Base-by-base conservation (phyloP, 805 yeast species). In the Torulaspora delbrueckii region DNA sequence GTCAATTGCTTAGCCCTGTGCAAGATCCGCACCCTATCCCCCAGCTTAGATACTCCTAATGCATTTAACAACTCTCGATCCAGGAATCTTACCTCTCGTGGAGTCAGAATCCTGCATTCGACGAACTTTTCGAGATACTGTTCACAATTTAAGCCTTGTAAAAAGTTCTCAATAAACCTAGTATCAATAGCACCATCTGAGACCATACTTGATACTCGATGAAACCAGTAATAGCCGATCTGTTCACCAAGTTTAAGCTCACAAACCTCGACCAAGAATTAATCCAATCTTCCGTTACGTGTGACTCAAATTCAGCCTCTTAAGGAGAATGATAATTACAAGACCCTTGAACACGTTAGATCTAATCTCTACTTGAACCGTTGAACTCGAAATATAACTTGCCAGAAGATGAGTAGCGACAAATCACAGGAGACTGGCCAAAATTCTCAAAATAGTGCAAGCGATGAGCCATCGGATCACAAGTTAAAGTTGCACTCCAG, bases 11-110 rank as follows among this genome's bases (percentile, higher is more conserved):
- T 69, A 3, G 86, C 71, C 16, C 83, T 81, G 12, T 78, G 69
- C 56, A 82, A 78, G 8, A 91, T 65, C 24, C 84, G 71, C 16
- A 91, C 70, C 23, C 96, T 70, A 62, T 93, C 98, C 1, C 98
- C 97, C 12, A 91, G 77, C 52, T 79, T 83, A n/a, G 56, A 51
- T 8, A 91, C 65, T 0, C 96, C 96, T 8, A 93, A 60, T 46
- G 84, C 93, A 39, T 74, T 77, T 45, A 91, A 72, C 0, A 88
- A 77, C 5, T 67, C 71, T 35, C 75, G 71, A 56, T 86, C 96
- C n/a, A 72, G 27, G 40, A 53, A 63, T 13, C 56, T 58, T 8
- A 71, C 33, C 4, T 61, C 57, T 1, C 59, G 60, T 22, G 46
- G 53, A 1, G 51, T 40, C 13, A 59, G 53, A 18, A 64, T 36